Evolutionary conservation across 2,329 filamentous ascomycete genomes (phyloP), one percentile per base, ranked within the genome.

Genomic region (Tolypocladium pustulatum): DNA sequence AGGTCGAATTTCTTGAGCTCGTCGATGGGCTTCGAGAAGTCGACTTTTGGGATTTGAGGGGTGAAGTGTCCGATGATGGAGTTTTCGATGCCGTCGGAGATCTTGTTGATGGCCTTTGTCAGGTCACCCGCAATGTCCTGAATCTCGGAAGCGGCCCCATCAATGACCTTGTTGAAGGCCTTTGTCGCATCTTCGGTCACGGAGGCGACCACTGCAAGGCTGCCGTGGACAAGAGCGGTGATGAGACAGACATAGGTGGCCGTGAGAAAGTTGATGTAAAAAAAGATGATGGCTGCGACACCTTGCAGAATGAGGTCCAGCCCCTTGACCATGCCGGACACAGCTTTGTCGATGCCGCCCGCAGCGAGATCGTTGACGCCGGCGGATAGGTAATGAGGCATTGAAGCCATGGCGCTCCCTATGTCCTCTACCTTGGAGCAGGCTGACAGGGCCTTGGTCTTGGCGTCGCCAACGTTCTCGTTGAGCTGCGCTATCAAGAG

Each of bases 391-490:
- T 96, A 97, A 73, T 97, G 89, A 59, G 94, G 94, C 91, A 97
- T 96, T 41, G 94, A 97, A 43, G 93, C 94, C 90, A 99, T 93
- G 61, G 91, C 83, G 71, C 91, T 97, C 62, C 93, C 94, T 65
- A 96, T 84, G 65, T 90, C 90, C 76, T 99, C 93, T 54, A 97
- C 93, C 71, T 89, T 89, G 59, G 87, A 91, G 73, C 94, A 99
- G 63, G 93, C 91, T 57, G 90, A 88, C 57, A 96, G 82, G 30
- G 94, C 93, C 78, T 96, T 86, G 58, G 77, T 73, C 71, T 91
- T 88, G 54, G 94, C 93, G 59, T 86, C 85, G 57, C 75, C 83
- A 63, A 97, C 83, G 69, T 92, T 86, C 65, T 84, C 79, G 69
- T 91, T 81, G 62, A 97, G 82, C 65, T 82, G 82, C 58, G 81